phyloP scores from a whole-genome alignment of 768 basidiomycete genomes.

The Lyophyllum atratum region DNA sequence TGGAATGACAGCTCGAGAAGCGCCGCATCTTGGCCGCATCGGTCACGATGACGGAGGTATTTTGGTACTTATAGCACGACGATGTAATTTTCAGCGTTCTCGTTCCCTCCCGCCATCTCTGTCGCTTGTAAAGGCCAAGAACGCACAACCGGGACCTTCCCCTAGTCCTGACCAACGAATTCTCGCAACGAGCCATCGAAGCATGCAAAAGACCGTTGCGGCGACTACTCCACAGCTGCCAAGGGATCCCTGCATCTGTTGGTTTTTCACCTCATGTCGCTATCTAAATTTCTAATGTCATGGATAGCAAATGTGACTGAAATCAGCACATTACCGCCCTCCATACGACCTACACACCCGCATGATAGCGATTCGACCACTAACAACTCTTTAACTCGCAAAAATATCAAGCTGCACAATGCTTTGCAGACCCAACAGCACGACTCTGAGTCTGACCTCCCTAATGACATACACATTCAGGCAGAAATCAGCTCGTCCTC shows the following conservation, averaged over 20 bases:
- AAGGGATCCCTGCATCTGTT: not conserved
- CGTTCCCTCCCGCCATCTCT: not conserved
- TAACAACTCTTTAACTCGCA: conserved; percentile 13
- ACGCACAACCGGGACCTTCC: no score
- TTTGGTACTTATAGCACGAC: conserved; percentile 9
- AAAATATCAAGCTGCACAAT: conserved; percentile 16
- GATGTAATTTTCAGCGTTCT: not conserved
- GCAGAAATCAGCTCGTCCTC: conserved; percentile 4
- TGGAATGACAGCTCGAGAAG: conserved; percentile 2
- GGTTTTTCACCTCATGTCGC: conserved; percentile 3
- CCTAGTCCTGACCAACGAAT: not conserved
- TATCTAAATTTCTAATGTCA: not conserved
- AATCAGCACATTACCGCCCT: not conserved
- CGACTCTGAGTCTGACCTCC: not conserved
- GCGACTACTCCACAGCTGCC: not conserved
- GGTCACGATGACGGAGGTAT: conserved; percentile 10
- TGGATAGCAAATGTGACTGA: not conserved
- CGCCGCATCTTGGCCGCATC: no score
- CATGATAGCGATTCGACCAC: conserved; percentile 5
- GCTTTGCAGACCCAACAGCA: conserved; percentile 11
- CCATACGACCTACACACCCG: conserved; percentile 3
- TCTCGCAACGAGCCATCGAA: not conserved
- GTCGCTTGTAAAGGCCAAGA: not conserved
- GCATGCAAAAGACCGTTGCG: not conserved
- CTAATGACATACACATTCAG: conserved; percentile 1